Evolutionary conservation across 371 early-diverging fungal species (phyloP), one percentile per base, ranked within the genome.

Genomic region (Apophysomyces elegans): DNA sequence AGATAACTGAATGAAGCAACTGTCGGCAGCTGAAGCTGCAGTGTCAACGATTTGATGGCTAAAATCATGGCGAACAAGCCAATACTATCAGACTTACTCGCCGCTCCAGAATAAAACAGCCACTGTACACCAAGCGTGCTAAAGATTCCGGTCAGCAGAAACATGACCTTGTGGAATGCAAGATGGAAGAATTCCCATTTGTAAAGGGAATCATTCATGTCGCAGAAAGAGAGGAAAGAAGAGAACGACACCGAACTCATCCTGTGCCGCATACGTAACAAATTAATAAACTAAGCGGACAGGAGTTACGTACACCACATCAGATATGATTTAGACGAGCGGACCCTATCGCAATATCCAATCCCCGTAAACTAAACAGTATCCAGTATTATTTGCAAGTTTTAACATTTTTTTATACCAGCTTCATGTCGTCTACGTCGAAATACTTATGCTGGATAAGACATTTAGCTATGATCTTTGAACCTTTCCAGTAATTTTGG

Each of bases 101-200:
- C 86, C 46, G 87, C 89, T 43, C 87, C 87, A 62, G 83, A 78
- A 67, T 89, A 89, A 59, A 87, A 85, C n/a, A 89, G 59, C 84
- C 86, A 89, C 65, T 89, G 89, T 1, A 79, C 76, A 1, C 84
- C 87, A 32, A 89, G 73, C 7, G 89, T 87, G 9, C 81, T 81
- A 59, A 73, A 80, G 14, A 89, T 68, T 4, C 89, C 89, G 18
- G 88, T 83, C 21, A 80, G 12, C 0, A 89, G 66, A 62, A 87
- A 89, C n/a, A 76, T 68, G 14, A 77, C 59, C 62, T 89, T 87
- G 58, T 89, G 85, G 59, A 72, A 68, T 11, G 78, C 43, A 26
- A 81, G 78, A 63, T 74, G 71, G 9, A 71, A 50, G 21, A 26
- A 18, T 21, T 21, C 54, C 21, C 54, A 7, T 21, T 50, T 26